Base-by-base conservation (phyloP, 1,284 basidiomycete species). In the Cryptococcus hybrid region DNA sequence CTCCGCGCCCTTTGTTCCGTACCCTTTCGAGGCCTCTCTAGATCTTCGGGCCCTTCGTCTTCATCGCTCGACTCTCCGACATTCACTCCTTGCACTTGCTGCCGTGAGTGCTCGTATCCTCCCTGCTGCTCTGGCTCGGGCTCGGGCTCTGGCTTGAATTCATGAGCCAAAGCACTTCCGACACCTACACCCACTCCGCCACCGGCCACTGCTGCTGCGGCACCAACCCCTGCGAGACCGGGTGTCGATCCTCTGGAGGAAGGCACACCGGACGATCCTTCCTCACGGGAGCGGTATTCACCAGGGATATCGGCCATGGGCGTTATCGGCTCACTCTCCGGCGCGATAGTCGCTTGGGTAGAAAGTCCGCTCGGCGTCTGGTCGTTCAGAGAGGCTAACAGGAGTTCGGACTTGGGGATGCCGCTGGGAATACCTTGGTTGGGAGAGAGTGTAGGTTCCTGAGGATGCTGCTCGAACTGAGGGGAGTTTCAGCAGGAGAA, bases 401-500 rank as follows among this genome's bases (percentile, higher is more conserved):
- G 18, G 15, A 71, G 43, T 2, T 61, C 63, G 3, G 69, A 69
- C 48, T 70, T 70, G 45, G 69, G 66, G 4, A 70, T 58, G 40
- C 80, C 74, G 7, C 69, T 63, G 2, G 84, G 78, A 7, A 84
- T 77, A 61, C 62, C 63, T 6, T 52, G 39, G 15, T 42, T 40
- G 38, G 43, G 44, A 40, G 37, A 24, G 9, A 37, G 13, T 42
- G 45, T n/a, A 45, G 44, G 18, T 37, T 35, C 44, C 13, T n/a
- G n/a, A 47, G 34, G 44, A 8, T 47, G 34, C 3, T 36, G 11
- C 13, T 51, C 42, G 8, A 40, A 18, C 9, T 58, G 48, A 15
- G 47, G 42, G 51, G 24, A n/a, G 51, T 84, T n/a, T 56, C 50
- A 12, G 56, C 70, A 88, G 81, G 85, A 66, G 88, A 84, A 66